phyloP scores from a whole-genome alignment of 345 rosid genomes.

The Citrus maxima region DNA sequence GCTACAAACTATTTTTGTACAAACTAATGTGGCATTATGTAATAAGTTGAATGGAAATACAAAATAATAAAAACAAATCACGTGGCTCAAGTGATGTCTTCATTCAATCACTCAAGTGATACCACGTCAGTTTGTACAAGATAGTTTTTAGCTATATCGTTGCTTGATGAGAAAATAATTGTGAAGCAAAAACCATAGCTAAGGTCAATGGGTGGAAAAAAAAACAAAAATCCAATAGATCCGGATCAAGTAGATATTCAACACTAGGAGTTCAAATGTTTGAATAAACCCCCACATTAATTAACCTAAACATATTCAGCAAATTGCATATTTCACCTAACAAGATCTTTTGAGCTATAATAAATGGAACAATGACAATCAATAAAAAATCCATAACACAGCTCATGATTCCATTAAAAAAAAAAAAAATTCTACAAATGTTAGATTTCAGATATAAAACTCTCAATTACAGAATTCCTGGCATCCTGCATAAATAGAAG shows the following conservation, averaged over 20 bases:
- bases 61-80: no score
- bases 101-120: no score
- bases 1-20: no score
- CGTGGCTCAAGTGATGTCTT: no score
- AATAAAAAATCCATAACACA: background rate
- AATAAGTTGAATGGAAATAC: no score
- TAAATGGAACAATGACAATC: background rate
- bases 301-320: background rate
- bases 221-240: background rate
- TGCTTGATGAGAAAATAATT: background rate
- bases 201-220: background rate
- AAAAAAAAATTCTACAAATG: background rate
- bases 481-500: background rate
- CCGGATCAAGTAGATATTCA: background rate
- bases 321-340: background rate
- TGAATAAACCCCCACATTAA: background rate
- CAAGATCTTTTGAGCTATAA: background rate
- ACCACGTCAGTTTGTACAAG: no score
- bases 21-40: no score
- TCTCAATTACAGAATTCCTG: background rate
- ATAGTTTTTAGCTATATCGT: no score
- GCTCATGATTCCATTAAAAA: background rate
- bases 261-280: background rate
- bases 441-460: background rate
- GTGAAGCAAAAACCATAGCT: background rate